A percentile compares a stretch with the other conserved stretches of the same genome.
Conservation (phyloP, 2,329 filamentous ascomycete genomes). For the Teratosphaeria gauchensis region DNA sequence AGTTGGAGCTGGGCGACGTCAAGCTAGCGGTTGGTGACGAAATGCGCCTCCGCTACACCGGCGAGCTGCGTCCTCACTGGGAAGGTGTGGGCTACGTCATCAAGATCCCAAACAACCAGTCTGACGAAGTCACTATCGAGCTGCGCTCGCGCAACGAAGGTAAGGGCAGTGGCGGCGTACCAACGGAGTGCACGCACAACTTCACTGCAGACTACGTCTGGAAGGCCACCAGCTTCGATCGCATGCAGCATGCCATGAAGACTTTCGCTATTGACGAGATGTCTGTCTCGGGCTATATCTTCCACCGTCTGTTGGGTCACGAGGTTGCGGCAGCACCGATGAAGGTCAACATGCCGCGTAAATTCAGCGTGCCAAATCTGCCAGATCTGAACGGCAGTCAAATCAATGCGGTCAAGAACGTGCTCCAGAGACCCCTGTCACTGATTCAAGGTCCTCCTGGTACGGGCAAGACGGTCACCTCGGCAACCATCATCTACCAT, state of each 20-base stretch:
- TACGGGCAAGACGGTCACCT: conserved; percentile 97
- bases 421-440: conserved; percentile 85
- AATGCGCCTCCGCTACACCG: conserved; percentile 94
- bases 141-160: conserved; percentile 60
- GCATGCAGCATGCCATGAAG: conserved; percentile 99
- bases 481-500: conserved; percentile 97
- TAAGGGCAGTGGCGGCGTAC: conserved; percentile 62
- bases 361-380: conserved; percentile 88
- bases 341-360: conserved; percentile 92
- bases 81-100: conserved; percentile 98
- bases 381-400: conserved; percentile 94
- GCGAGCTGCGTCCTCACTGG: conserved; percentile 84
- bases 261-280: conserved; percentile 96
- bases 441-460: conserved; percentile 94
- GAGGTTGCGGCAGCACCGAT: conserved; percentile 90
- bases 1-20: conserved; percentile 94
- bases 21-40: conserved; percentile 97
- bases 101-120: conserved; percentile 99
- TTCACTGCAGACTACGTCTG: conserved; percentile 98
- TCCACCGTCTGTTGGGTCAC: conserved; percentile 90
- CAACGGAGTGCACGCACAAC: conserved; percentile 92
- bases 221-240: conserved; percentile 98
- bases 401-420: conserved; percentile 90
- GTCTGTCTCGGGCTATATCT: conserved; percentile 97
- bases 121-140: conserved; percentile 92